Conservation (phyloP, 148 eudicot species). For the Silene latifolia region DNA sequence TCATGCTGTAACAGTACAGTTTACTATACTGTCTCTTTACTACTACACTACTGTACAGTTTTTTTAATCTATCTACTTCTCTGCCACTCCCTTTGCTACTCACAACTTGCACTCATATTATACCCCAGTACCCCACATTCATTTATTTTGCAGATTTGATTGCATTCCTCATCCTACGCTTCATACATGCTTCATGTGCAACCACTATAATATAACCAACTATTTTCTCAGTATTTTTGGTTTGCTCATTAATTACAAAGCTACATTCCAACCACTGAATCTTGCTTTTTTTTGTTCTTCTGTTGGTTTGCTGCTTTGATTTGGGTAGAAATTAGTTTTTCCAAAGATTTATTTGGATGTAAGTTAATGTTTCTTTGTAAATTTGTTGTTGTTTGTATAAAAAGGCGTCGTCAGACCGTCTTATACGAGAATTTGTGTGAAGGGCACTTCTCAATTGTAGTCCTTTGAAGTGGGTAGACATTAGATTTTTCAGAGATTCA, state of each 20-base stretch:
- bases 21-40: background rate
- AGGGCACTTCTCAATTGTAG: too few relatives aligned
- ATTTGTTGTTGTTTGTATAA: background rate
- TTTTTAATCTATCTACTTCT: background rate
- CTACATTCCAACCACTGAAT: constrained; percentile 9
- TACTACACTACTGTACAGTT: background rate
- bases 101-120: constrained; percentile 11
- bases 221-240: background rate
- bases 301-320: constrained; percentile 7
- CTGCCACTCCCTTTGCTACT: constrained; percentile 4
- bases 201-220: background rate
- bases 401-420: background rate
- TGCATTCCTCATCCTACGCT: constrained; percentile 3
- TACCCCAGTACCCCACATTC: constrained; percentile 16
- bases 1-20: too few relatives aligned
- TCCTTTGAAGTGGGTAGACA: too few relatives aligned
- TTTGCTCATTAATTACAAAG: background rate
- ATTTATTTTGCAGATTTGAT: constrained; percentile 8
- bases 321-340: background rate
- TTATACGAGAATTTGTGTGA: background rate
- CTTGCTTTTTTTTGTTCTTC: constrained; percentile 4
- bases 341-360: background rate
- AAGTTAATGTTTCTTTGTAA: background rate
- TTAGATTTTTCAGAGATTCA: too few relatives aligned
- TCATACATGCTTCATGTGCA: constrained; percentile 9